These are phyloP conservation scores for Cercospora zeae-maydis DNA, from an alignment of 2,329 filamentous ascomycete species.

Conservation along the genomic window DNA sequence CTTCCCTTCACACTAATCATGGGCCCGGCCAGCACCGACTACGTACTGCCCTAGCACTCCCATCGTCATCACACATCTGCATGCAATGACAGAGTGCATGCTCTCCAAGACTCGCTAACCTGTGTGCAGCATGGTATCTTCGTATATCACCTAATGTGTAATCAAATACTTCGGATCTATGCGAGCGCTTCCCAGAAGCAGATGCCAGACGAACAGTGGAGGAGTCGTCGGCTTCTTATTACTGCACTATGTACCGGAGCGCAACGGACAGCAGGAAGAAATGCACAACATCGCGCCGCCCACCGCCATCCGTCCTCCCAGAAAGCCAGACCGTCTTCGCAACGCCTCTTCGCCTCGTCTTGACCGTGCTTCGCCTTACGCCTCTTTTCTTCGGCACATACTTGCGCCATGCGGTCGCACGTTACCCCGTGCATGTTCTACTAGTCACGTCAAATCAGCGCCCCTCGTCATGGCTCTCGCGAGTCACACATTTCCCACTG, in stretches of 20 bases:
- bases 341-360: neutral
- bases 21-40: neutral
- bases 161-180: neutral
- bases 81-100: neutral
- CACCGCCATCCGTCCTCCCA: neutral
- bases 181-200: neutral
- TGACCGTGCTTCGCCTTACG: neutral
- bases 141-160: conserved; percentile 1
- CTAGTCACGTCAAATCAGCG: neutral
- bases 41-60: conserved; percentile 2
- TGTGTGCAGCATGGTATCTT: neutral
- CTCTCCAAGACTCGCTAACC: neutral
- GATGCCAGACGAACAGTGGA: neutral
- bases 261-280: neutral
- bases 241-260: no score
- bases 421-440: neutral
- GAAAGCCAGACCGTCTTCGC: neutral
- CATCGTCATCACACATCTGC: conserved; percentile 1
- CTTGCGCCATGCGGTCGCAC: neutral
- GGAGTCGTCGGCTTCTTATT: neutral
- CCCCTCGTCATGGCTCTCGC: neutral
- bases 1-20: neutral
- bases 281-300: neutral
- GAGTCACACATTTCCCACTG: neutral
- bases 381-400: conserved; percentile 1